A percentile compares a stretch with the other conserved stretches of the same genome.
Evolutionary conservation across 768 basidiomycete genomes (phyloP).

Genomic region (Lentinula aciculospora): DNA sequence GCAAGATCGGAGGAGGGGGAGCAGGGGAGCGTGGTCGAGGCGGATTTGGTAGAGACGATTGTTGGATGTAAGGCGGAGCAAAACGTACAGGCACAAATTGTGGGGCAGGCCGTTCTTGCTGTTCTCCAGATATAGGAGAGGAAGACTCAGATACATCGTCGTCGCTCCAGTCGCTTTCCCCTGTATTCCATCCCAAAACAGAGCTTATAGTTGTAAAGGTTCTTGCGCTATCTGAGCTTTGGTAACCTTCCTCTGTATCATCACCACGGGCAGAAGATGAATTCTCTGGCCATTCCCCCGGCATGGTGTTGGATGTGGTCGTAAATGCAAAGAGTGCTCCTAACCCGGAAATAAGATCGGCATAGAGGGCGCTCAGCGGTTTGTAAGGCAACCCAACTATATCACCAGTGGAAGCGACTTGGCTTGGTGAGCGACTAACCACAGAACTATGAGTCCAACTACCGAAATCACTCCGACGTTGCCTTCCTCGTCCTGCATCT

Average conservation of each 20-base stretch:
- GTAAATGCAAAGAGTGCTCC: slow-evolving; percentile 1
- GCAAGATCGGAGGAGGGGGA: slow-evolving; percentile 12
- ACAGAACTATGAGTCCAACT: not conserved
- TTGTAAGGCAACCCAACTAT: not conserved
- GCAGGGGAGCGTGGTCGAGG: slow-evolving; percentile 13
- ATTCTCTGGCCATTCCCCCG: slow-evolving; percentile 17
- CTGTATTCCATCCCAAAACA: slow-evolving; percentile 28
- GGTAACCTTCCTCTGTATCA: slow-evolving; percentile 20
- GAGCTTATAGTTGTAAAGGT: slow-evolving; percentile 48
- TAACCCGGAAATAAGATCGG: not conserved
- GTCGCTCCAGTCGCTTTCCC: slow-evolving; percentile 29
- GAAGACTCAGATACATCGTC: slow-evolving; percentile 15
- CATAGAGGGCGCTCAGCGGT: not conserved
- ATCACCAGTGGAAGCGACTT: not conserved
- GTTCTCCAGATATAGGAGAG: slow-evolving; percentile 17
- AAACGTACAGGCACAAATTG: slow-evolving; percentile 9
- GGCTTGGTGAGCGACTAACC: not conserved
- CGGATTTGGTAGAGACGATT: not conserved
- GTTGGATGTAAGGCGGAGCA: slow-evolving; percentile 10
- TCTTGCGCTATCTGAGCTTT: slow-evolving; percentile 23
- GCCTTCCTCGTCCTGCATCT: slow-evolving; percentile 9
- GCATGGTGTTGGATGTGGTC: slow-evolving; percentile 9
- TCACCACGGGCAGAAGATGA: slow-evolving; percentile 8
- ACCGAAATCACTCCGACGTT: not conserved
- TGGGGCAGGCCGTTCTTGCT: slow-evolving; percentile 28